These are phyloP conservation scores for Phytophthora foliorum DNA, from an alignment of 352 stramenopile genomes.

Conservation along the genomic window DNA sequence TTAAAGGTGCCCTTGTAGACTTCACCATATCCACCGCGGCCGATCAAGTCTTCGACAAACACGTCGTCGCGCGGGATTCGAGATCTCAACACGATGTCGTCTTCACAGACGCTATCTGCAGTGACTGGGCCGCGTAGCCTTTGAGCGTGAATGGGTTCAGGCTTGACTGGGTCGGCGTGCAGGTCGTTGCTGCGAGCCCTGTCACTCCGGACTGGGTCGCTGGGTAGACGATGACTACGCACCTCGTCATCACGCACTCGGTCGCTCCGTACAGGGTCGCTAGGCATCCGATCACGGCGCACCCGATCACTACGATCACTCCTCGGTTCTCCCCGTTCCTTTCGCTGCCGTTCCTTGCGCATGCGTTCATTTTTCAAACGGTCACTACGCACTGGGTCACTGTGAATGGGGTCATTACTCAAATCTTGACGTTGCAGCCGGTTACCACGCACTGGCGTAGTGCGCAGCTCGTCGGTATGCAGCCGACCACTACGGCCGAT, in stretches of 20 bases:
- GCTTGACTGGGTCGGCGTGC: neutral
- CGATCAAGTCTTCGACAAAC: conserved; percentile 49
- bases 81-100: conserved; percentile 51
- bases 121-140: conserved; percentile 37
- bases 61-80: conserved; percentile 57
- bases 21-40: conserved; percentile 61
- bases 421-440: conserved; percentile 30
- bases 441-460: conserved; percentile 22
- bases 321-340: conserved; percentile 19
- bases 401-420: conserved; percentile 24
- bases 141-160: conserved; percentile 28
- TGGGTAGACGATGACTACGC: conserved; percentile 10
- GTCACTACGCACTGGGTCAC: conserved; percentile 27
- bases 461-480: conserved; percentile 30
- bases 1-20: conserved; percentile 59
- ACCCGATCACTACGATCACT: conserved; percentile 20
- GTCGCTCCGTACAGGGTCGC: conserved; percentile 28
- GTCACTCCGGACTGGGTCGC: conserved; percentile 15
- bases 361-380: conserved; percentile 20
- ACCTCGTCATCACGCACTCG: conserved; percentile 14
- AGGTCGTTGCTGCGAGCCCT: conserved; percentile 4
- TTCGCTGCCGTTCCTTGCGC: conserved; percentile 22
- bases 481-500: conserved; percentile 17
- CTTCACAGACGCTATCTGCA: conserved; percentile 51
- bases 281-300: conserved; percentile 13